Base-by-base conservation (phyloP, 306 rosid species). In the Trifolium dubium region DNA sequence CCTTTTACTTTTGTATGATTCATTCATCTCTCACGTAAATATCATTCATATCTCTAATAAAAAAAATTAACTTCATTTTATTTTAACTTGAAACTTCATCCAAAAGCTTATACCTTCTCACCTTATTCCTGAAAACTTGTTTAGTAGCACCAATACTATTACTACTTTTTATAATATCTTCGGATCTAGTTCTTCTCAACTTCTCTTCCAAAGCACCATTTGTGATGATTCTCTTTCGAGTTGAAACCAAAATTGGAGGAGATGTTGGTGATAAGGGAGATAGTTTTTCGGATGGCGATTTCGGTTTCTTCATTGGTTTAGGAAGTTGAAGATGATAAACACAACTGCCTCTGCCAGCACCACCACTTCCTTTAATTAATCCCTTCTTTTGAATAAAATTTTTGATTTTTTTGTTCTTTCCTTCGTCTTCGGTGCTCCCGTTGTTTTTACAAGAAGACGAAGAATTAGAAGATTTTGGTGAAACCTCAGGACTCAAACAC, bases 81-180 rank as follows among this genome's bases (percentile, higher is more conserved):
- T 67, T n/a, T 1, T 76, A 92, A 82, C 94, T 89, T 2, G 99
- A 89, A 85, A 94, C 99, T 83, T 92, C 97, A 58, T 94, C 99
- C 79, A 94, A 78, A 80, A 92, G 97, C 85, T 92, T 94, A 72
- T 94, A 94, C 92, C 97, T 92, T 81, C 99, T 89, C 5, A 87
- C 98, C 86, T 90, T 94, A 58, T 87, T 90, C 89, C 92, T 88
- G 50, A 88, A 87, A 15, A 86, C 89, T 40, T 65, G 97, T 70
- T 74, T 89, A 8, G 84, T 10, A 37, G 4, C 59, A 76, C 92
- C 86, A 15, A 9, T 5, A 39, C 30, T 32, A 35, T 39, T 18
- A 34, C 49, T 6, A 50, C 49, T 53, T 11, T 2, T 79, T 7
- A 85, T 74, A 11, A 85, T 81, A 7, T 82, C 77, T 75, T 86